phyloP scores from a whole-genome alignment of 1,139 yeast genomes.

The Kodamaea arcana region DNA sequence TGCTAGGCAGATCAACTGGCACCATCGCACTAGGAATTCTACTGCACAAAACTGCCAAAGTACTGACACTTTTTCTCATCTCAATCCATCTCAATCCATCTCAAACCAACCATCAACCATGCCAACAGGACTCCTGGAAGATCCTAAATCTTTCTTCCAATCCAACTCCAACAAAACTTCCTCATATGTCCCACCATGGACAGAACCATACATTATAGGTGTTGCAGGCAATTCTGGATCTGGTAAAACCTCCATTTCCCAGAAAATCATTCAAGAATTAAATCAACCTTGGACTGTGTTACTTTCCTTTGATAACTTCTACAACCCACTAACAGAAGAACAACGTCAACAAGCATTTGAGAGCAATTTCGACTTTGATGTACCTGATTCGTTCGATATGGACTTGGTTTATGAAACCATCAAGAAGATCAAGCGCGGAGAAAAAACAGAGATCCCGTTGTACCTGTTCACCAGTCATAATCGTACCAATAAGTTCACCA shows the following conservation, averaged over 20 bases:
- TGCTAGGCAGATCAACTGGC: too few species aligned
- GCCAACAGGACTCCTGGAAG: too few species aligned
- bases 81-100: too few species aligned
- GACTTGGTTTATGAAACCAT: slow-evolving; percentile 67
- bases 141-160: too few species aligned
- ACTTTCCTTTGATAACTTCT: slow-evolving; percentile 86
- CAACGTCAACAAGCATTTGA: slow-evolving; percentile 62
- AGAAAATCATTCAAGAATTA: slow-evolving; percentile 71
- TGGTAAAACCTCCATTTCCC: slow-evolving; percentile 92
- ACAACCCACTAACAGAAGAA: slow-evolving; percentile 63
- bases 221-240: slow-evolving; percentile 94
- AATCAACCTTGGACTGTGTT: slow-evolving; percentile 97
- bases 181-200: slow-evolving; percentile 88
- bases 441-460: slow-evolving; percentile 71
- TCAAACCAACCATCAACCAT: too few species aligned
- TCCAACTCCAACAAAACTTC: too few species aligned
- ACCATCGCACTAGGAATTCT: too few species aligned
- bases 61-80: too few species aligned
- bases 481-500: slow-evolving; percentile 62
- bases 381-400: slow-evolving; percentile 77
- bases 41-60: too few species aligned
- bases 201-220: slow-evolving; percentile 90
- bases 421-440: slow-evolving; percentile 54
- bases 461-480: slow-evolving; percentile 78
- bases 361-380: slow-evolving; percentile 76